Evolutionary conservation across 2,329 filamentous ascomycete species (phyloP), one percentile per base, ranked within the genome.

Genomic region (Neoscytalidium dimidiatum): DNA sequence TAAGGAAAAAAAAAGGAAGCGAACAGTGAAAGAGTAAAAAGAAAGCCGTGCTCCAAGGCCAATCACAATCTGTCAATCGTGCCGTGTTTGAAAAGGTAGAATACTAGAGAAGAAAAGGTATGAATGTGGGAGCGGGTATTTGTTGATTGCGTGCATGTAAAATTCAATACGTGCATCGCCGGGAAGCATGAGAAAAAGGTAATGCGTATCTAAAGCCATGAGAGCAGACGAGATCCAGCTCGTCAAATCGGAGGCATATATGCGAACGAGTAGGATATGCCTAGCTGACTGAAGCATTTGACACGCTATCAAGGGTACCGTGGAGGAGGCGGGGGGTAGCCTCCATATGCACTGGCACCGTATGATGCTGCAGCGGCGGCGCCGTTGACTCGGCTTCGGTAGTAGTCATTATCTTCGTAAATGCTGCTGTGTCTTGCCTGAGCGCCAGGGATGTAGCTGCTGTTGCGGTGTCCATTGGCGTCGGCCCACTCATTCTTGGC

Each of bases 401-500:
- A 53, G 35, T 63, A 63, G 7, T 63, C 61, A 7, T 33, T 26
- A 3, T 63, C 61, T 5, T 63, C 61, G 13, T 63, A 63, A 26
- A 63, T 23, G 33, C 43, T 63, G 19, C 41, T 53, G 35, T 63
- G 61, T 23, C 61, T 62, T 28, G 43, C n/a, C 31, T 62, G 58
- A 9, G 43, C 31, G 58, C 44, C 23, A 11, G 58, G 46, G 17
- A 41, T 38, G 31, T 62, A 62, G 26, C 14, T 26, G 52, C 52
- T 62, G 23, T 60, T 60, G 56, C 56, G 56, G n/a, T 46, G 26
- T 19, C 58, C 23, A 14, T 33, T 43, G 26, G 41, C 28, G 6
- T 71, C 68, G 67, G 68, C 67, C 68, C 69, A 71, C 14, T 72
- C 72, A 26, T 69, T 70, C 49, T 71, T 73, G 35, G 70, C 69